phyloP scores from a whole-genome alignment of 257 asterid species.

The Leonotis leonurus region DNA sequence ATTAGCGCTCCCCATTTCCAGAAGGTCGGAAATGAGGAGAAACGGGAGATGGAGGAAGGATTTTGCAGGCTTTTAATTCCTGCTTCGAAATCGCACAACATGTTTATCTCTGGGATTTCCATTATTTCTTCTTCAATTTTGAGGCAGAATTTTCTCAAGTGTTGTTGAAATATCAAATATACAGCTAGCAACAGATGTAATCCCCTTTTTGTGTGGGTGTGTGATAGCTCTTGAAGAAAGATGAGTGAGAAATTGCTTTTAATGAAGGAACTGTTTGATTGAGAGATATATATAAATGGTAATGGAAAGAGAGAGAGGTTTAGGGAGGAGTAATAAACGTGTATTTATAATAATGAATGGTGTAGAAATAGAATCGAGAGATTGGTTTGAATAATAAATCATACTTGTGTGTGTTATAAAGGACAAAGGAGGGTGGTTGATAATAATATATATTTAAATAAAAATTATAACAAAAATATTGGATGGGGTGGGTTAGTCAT shows the following conservation, averaged over 20 bases:
- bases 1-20: constrained; percentile 93
- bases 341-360: constrained; percentile 18
- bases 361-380: not conserved
- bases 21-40: constrained; percentile 35
- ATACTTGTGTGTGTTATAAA: not conserved
- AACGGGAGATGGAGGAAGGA: constrained; percentile 48
- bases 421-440: too few relatives aligned
- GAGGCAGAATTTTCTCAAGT: not conserved
- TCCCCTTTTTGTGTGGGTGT: too few relatives aligned
- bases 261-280: too few relatives aligned
- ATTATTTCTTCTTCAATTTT: constrained; percentile 14
- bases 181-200: too few relatives aligned
- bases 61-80: constrained; percentile 64
- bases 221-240: too few relatives aligned
- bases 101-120: constrained; percentile 64
- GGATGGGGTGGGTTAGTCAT: not conserved
- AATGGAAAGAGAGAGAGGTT: not conserved
- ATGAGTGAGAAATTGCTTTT: not conserved
- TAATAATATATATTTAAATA: not conserved
- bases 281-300: not conserved
- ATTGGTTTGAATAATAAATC: not conserved
- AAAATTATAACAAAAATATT: not conserved
- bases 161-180: too few relatives aligned
- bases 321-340: not conserved
- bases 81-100: constrained; percentile 61